Evolutionary conservation across 441 rosid species (phyloP), one percentile per base, ranked within the genome.

Genomic region (Theobroma grandiflorum): DNA sequence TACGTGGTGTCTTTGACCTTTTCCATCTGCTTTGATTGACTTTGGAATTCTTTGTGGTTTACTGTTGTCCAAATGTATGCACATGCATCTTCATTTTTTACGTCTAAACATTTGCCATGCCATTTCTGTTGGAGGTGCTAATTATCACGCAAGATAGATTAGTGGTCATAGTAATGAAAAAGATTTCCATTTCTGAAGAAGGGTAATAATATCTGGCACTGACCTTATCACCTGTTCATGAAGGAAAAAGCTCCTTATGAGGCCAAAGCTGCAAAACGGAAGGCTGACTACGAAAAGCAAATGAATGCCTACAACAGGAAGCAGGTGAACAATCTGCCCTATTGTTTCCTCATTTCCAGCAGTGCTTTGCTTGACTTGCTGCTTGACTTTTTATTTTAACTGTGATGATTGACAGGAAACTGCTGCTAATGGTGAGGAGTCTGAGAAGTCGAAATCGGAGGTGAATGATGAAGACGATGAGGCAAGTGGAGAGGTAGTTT

Each of bases 171-270:
- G 31, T 8, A 35, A 26, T 20, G 35, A 52, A 72, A 73, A n/a
- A 40, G 4, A 16, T 20, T 57, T 7, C 15, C 31, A 8, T 49
- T 49, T 47, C 26, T 9, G 6, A n/a, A 47, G 18, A 63, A 47
- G 35, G 42, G 70, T 22, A 58, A n/a, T 61, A 57, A 22, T 68
- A 4, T 68, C 72, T 43, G 33, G 14, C 16, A 26, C 26, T 26
- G 42, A 49, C 42, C 14, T 68, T 5, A n/a, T 4, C 9, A 3
- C 8, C 4, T 40, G 35, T 71, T 53, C 37, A 20, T 62, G 72
- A 81, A 90, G 94, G 94, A 90, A 26, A 90, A 92, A 83, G 88
- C 88, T 69, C 91, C 90, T 58, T 90, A 79, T 79, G 94, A 85
- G 79, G 90, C 86, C 79, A 89, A 85, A 85, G 97, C 97, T 47